Evolutionary conservation across 805 yeast genomes (phyloP), one percentile per base, ranked within the genome.

Genomic region (Kluyveromyces starmeri): DNA sequence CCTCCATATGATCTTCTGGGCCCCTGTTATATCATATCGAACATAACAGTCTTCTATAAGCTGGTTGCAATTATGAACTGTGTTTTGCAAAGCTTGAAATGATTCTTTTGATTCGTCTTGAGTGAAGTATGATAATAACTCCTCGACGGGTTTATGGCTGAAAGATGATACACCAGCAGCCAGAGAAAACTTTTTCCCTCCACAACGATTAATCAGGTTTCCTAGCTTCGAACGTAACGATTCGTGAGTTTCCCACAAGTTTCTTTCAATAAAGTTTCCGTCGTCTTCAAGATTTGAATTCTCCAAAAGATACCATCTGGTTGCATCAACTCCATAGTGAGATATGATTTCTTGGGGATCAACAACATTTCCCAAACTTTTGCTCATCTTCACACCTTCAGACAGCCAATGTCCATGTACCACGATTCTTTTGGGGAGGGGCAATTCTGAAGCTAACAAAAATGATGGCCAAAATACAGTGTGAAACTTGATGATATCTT

Each of bases 351-450:
- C 71, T 13, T 82, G 51, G 0, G 98, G 98, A 49, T 92, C 96
- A 4, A 89, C 94, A 7, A 89, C 96, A 52, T 92, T 92, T 0
- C 96, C 96, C 36, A 77, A 61, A 37, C 94, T 79, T 49, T 92
- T 92, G 33, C 95, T 83, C 98, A 92, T 92, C 53, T 92, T 92
- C 28, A 75, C 64, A 0, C 97, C 97, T 21, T 77, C 80, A 56
- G 81, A 72, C 15, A 88, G 64, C 97, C 97, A 92, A 56, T 92
- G 98, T 5, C 94, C 79, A 62, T 92, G 98, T 2, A 92, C 95
- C 5, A 86, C 68, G 3, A 92, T 71, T 38, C 76, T 78, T 27
- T 68, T 61, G 0, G 97, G 97, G 5, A 80, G 49, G 4, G 71
- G 72, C 1, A 83, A 50, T 0, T 69, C 80, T 0, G 94, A 92